phyloP scores from a whole-genome alignment of 164 flowering plant genomes.

The Nymphaea colorata region DNA sequence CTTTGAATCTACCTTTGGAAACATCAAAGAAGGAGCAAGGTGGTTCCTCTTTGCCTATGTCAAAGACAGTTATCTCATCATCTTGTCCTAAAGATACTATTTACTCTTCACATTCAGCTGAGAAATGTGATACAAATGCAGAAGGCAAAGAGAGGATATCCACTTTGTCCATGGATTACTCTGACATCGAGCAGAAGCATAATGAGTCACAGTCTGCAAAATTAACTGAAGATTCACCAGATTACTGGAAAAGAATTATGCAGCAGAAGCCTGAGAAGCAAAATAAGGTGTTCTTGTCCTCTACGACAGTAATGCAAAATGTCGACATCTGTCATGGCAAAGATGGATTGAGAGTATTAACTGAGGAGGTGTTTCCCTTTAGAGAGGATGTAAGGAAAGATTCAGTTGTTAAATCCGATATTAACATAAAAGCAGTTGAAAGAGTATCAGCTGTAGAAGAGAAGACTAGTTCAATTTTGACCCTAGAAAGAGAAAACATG shows the following conservation, averaged over 20 bases:
- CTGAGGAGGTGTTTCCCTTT: not conserved
- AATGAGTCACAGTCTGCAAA: not conserved
- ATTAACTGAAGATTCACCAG: not conserved
- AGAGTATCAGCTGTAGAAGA: not conserved
- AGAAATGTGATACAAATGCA: not conserved
- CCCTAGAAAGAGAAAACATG: not conserved
- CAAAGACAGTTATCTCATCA: not conserved
- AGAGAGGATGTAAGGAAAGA: not conserved
- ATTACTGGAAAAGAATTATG: constrained; percentile 2
- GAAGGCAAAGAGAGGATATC: not conserved
- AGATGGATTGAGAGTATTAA: not conserved
- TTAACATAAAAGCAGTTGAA: not conserved
- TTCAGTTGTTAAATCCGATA: not conserved
- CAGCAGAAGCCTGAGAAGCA: not conserved
- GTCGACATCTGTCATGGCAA: not conserved
- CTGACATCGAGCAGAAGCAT: not conserved
- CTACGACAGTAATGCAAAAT: not conserved
- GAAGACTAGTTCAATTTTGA: not conserved
- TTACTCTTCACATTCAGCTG: not conserved
- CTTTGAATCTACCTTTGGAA: not conserved
- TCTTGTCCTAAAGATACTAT: not conserved
- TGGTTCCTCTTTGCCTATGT: too few species aligned
- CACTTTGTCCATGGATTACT: not conserved
- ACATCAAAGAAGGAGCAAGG: too few species aligned
- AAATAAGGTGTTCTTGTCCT: not conserved